Evolutionary conservation across 345 rosid genomes (phyloP), one percentile per base, ranked within the genome.

Genomic region (Heritiera littoralis): DNA sequence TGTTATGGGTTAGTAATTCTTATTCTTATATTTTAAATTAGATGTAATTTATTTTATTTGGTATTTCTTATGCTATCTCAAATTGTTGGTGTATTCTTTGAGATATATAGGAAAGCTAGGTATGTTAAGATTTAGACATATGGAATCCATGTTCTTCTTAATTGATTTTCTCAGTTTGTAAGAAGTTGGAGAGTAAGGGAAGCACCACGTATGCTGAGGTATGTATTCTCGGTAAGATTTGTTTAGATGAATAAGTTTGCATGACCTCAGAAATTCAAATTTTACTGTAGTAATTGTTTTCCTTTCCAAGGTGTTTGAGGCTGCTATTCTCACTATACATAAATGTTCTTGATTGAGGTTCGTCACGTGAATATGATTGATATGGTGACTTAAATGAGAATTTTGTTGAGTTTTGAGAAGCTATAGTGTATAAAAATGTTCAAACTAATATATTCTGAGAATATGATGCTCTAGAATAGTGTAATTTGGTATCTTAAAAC

Each of bases 111-210:
- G 40, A 73, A 61, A 11, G 51, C 8, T 30, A 4, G 70, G 30
- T 30, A 10, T 30, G 43, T 10, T 49, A 49, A 14, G 8, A 23
- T 65, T 51, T 66, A 18, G 18, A 23, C 28, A 23, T 23, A 23
- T 69, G 56, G n/a, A 6, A 12, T 69, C 74, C 55, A 69, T 12
- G 30, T 0, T 72, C 46, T 48, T 32, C 18, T 71, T 48, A 38
- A 46, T 72, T 79, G 52, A 11, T 70, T 79, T 71, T 69, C 48
- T 70, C 81, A 81, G 89, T 87, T 81, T 85, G 88, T 76, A 86
- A 85, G 80, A 87, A 78, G 80, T 60, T 87, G 84, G 88, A 85
- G 86, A 85, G 86, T 17, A 85, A 85, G 86, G 86, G 84, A 74
- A 85, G 80, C 14, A 81, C 88, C 68, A 83, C 88, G 28, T 87